A percentile compares a stretch with the other conserved stretches of the same genome.
Conservation (phyloP, 1,284 basidiomycete species). For the Moesziomyces sp. region DNA sequence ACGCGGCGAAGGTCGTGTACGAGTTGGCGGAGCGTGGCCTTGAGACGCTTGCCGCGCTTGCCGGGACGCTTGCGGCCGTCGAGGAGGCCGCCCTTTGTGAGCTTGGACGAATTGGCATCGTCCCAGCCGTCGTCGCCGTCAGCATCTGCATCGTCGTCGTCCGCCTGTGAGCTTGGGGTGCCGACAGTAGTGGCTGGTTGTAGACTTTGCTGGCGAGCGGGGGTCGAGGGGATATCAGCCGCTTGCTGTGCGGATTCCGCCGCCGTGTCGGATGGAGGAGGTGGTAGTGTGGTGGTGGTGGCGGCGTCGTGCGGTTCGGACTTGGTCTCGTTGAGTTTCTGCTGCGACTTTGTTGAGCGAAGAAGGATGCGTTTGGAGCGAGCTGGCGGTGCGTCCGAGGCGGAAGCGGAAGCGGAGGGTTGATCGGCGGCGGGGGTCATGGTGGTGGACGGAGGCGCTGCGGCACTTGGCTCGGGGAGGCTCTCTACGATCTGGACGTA, state of each 20-base stretch:
- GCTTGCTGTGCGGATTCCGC: background rate
- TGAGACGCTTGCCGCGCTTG: constrained; percentile 61
- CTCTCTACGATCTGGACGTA: constrained; percentile 52
- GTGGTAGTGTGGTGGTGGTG: constrained; percentile 4
- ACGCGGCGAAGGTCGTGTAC: constrained; percentile 45
- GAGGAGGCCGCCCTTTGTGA: constrained; percentile 45
- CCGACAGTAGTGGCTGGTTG: constrained; percentile 27
- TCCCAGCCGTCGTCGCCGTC: constrained; percentile 19
- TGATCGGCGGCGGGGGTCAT: background rate
- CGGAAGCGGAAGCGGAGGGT: background rate
- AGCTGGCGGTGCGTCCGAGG: constrained; percentile 11
- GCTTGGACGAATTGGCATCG: constrained; percentile 27
- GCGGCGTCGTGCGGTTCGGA: constrained; percentile 11
- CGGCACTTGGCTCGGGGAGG: constrained; percentile 31
- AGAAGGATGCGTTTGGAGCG: constrained; percentile 41
- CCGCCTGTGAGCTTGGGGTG: constrained; percentile 32
- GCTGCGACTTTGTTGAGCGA: constrained; percentile 31
- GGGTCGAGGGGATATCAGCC: constrained; percentile 9
- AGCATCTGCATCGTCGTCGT: constrained; percentile 34
- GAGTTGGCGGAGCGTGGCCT: constrained; percentile 58
- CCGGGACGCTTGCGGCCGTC: constrained; percentile 52
- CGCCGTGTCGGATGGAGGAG: background rate
- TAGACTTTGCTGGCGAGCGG: constrained; percentile 24
- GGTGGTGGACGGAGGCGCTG: constrained; percentile 10
- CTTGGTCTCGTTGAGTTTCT: constrained; percentile 34